Evolutionary conservation across 2,329 filamentous ascomycete genomes (phyloP).

Genomic region (Colletotrichum sp.): DNA sequence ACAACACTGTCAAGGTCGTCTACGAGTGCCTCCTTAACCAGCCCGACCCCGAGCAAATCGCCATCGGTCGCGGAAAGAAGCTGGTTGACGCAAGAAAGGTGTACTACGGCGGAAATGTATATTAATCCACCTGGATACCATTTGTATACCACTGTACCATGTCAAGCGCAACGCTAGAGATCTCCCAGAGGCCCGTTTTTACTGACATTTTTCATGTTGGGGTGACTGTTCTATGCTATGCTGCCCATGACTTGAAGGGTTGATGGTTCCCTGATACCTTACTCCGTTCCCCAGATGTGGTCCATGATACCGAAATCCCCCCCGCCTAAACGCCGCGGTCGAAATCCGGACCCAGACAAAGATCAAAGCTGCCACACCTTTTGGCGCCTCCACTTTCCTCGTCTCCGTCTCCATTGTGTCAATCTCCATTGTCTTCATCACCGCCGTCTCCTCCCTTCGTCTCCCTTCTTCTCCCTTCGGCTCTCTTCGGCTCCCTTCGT

Average conservation of each 20-base stretch:
- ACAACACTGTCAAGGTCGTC: conserved; percentile 96
- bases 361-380: background rate
- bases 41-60: conserved; percentile 86
- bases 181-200: background rate
- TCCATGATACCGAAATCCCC: background rate
- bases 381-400: background rate
- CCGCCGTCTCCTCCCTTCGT: background rate
- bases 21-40: conserved; percentile 84
- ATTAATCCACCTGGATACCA: conserved; percentile 41
- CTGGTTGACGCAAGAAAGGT: conserved; percentile 95
- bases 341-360: background rate
- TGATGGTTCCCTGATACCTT: background rate
- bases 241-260: background rate
- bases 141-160: conserved; percentile 11
- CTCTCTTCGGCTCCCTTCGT: background rate
- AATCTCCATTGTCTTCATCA: background rate
- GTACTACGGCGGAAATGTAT: conserved; percentile 85
- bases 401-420: background rate
- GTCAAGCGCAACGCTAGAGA: conserved; percentile 16
- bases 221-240: background rate
- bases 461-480: background rate
- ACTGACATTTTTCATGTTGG: background rate
- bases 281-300: background rate
- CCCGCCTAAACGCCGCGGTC: background rate
- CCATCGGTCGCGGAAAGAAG: conserved; percentile 89